These are phyloP conservation scores for Ilyonectria destructans DNA, from an alignment of 2,329 filamentous ascomycete species.

Conservation along the genomic window DNA sequence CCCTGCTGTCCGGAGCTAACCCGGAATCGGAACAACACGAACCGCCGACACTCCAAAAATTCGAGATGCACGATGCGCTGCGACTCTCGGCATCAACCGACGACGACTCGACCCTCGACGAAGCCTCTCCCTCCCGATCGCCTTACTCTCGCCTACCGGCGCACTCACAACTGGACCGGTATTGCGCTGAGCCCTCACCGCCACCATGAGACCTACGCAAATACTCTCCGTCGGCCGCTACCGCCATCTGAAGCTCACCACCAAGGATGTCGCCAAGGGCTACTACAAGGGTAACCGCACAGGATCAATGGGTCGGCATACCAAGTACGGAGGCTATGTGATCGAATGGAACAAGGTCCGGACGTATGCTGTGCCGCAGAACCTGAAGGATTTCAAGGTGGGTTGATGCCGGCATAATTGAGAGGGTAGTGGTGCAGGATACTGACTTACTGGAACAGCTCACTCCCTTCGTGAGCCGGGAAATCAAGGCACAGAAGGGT, in stretches of 20 bases:
- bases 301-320: conserved; percentile 89
- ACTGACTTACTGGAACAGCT: conserved; percentile 67
- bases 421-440: background rate
- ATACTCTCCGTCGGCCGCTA: conserved; percentile 77
- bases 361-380: conserved; percentile 87
- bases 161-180: conserved; percentile 9
- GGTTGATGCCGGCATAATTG: background rate
- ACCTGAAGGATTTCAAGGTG: conserved; percentile 81
- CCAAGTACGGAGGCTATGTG: conserved; percentile 85
- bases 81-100: conserved; percentile 14
- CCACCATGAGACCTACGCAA: conserved; percentile 78
- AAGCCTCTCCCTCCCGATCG: conserved; percentile 19
- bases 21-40: conserved; percentile 54
- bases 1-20: conserved; percentile 39
- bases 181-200: conserved; percentile 19
- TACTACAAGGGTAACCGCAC: conserved; percentile 98
- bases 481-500: conserved; percentile 68
- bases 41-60: conserved; percentile 42
- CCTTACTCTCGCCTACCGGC: conserved; percentile 20
- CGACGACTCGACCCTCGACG: conserved; percentile 33
- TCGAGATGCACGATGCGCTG: conserved; percentile 38
- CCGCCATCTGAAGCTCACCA: conserved; percentile 86
- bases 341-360: conserved; percentile 92
- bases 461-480: conserved; percentile 82
- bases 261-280: conserved; percentile 92